Conservation (phyloP, 2,329 filamentous ascomycete species). For the Exophiala alcalophila region DNA sequence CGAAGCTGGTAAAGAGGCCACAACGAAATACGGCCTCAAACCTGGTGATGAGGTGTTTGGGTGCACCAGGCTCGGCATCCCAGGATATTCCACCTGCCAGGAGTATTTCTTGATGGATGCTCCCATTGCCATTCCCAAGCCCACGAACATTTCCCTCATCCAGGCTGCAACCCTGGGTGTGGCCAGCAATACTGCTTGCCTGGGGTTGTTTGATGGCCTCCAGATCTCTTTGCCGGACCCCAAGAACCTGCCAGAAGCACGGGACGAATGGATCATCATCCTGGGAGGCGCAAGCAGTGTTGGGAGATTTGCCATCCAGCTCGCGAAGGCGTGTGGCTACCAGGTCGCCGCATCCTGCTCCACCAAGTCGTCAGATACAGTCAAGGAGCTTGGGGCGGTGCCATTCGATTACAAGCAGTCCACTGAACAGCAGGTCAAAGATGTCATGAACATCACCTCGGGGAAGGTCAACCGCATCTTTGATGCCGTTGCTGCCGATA, state of each 20-base stretch:
- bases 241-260: slow-evolving; percentile 20
- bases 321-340: slow-evolving; percentile 34
- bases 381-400: slow-evolving; percentile 33
- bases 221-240: slow-evolving; percentile 28
- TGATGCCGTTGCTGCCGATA: slow-evolving; percentile 35
- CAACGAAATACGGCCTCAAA: slow-evolving; percentile 31
- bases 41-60: slow-evolving; percentile 35
- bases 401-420: slow-evolving; percentile 36
- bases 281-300: slow-evolving; percentile 36
- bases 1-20: slow-evolving; percentile 34
- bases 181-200: slow-evolving; percentile 31
- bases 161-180: slow-evolving; percentile 35
- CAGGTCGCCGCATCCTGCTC: slow-evolving; percentile 37
- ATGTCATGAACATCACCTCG: slow-evolving; percentile 31
- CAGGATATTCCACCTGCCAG: slow-evolving; percentile 31
- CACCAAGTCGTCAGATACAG: slow-evolving; percentile 30
- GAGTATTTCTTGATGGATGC: slow-evolving; percentile 38
- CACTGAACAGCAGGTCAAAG: slow-evolving; percentile 31
- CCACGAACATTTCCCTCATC: slow-evolving; percentile 31
- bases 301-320: slow-evolving; percentile 35
- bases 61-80: slow-evolving; percentile 33
- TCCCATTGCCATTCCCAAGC: slow-evolving; percentile 33
- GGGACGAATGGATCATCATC: slow-evolving; percentile 35
- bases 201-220: slow-evolving; percentile 30
- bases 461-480: slow-evolving; percentile 33